A percentile compares a stretch with the other conserved stretches of the same genome.
phyloP scores from a whole-genome alignment of 805 yeast species.

The Candida pini region DNA sequence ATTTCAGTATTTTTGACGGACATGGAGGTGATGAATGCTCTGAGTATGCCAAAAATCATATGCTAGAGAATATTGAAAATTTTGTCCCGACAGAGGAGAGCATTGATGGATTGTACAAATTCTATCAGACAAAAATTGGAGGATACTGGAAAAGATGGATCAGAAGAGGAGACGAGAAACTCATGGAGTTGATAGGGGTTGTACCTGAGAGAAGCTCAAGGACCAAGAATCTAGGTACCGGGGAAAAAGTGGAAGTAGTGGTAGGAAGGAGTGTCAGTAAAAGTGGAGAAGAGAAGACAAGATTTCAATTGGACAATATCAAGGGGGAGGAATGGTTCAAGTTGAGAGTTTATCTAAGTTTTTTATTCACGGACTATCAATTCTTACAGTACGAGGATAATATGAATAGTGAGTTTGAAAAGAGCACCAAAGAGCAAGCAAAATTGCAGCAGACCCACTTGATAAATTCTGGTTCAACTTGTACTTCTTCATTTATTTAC shows the following conservation, averaged over 20 bases:
- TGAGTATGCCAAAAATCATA: slow-evolving; percentile 46
- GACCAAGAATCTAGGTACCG: slow-evolving; percentile 2
- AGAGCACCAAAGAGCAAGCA: slow-evolving; percentile 3
- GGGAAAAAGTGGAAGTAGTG: slow-evolving; percentile 4
- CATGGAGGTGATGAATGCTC: slow-evolving; percentile 87
- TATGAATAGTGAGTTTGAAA: slow-evolving; percentile 5
- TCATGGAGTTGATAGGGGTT: slow-evolving; percentile 18
- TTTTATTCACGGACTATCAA: slow-evolving; percentile 59
- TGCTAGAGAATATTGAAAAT: slow-evolving; percentile 49
- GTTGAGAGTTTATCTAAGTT: slow-evolving; percentile 58
- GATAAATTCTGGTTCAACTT: slow-evolving; percentile 31
- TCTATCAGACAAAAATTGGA: slow-evolving; percentile 58
- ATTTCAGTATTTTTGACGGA: slow-evolving; percentile 82
- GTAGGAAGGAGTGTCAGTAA: slow-evolving; percentile 2
- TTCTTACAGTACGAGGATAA: slow-evolving; percentile 36
- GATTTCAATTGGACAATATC: slow-evolving; percentile 5
- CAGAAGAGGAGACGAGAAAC: slow-evolving; percentile 30
- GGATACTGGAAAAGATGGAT: slow-evolving; percentile 85
- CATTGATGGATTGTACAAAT: slow-evolving; percentile 39
- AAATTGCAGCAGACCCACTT: no score
- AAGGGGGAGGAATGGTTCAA: slow-evolving; percentile 48
- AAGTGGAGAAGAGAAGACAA: slow-evolving; percentile 6
- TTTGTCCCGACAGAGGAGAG: slow-evolving; percentile 30
- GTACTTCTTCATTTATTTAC: slow-evolving; percentile 29
- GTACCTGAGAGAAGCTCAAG: no score